These are phyloP conservation scores for Aspergillus sclerotioniger DNA, from an alignment of 495 filamentous ascomycete genomes.

Conservation along the genomic window DNA sequence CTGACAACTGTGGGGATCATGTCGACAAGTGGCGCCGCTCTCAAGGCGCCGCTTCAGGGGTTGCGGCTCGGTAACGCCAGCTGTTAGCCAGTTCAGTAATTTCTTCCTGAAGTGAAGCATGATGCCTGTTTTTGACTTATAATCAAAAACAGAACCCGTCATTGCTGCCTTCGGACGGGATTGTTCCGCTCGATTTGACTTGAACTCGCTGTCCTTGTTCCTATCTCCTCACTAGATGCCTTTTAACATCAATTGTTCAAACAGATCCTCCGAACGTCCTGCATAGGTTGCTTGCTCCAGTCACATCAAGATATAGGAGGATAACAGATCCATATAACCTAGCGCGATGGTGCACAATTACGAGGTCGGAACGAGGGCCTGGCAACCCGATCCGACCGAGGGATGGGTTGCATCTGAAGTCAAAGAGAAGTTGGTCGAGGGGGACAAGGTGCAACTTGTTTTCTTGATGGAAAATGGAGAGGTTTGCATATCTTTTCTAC, in stretches of 20 bases:
- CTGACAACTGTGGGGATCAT: slow-evolving; percentile 21
- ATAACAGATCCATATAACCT: slow-evolving; percentile 1
- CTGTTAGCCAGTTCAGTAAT: slow-evolving; percentile 32
- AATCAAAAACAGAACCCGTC: slow-evolving; percentile 4
- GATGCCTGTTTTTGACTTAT: slow-evolving; percentile 13
- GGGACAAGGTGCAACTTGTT: slow-evolving; percentile 79
- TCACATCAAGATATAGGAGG: slow-evolving; percentile 7
- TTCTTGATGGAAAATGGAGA: slow-evolving; percentile 91
- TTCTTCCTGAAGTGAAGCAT: slow-evolving; percentile 22
- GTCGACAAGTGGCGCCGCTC: slow-evolving; percentile 40
- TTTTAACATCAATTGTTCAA: background rate
- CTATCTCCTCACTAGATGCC: slow-evolving; percentile 5
- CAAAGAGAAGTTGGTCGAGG: slow-evolving; percentile 77
- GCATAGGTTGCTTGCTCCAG: slow-evolving; percentile 15
- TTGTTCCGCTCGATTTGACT: background rate
- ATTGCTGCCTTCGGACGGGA: background rate
- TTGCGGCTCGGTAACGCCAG: slow-evolving; percentile 39
- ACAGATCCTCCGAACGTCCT: slow-evolving; percentile 9
- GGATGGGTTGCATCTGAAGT: slow-evolving; percentile 98
- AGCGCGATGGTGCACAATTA: slow-evolving; percentile 86
- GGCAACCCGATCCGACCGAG: slow-evolving; percentile 93
- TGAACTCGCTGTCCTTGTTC: background rate
- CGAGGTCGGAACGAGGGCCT: slow-evolving; percentile 95
- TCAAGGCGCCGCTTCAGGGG: slow-evolving; percentile 41
- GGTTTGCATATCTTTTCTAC: slow-evolving; percentile 55